These are phyloP conservation scores for Aspergillus sclerotialis DNA, from an alignment of 2,329 filamentous ascomycete genomes.

Conservation along the genomic window DNA sequence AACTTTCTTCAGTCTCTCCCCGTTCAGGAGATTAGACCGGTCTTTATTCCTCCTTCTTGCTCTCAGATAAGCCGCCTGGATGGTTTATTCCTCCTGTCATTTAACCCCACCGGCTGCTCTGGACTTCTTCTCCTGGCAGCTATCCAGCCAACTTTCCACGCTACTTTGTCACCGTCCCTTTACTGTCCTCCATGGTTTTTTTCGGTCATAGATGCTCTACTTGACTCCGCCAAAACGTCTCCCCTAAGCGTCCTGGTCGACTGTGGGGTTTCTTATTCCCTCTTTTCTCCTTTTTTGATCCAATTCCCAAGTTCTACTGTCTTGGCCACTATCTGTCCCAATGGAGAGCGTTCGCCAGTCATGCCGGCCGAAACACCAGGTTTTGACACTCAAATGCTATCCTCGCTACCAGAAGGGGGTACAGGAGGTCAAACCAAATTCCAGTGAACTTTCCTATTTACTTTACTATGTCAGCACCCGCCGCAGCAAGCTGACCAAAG, in stretches of 20 bases:
- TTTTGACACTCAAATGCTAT: slow-evolving; percentile 93
- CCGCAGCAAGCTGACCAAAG: slow-evolving; percentile 91
- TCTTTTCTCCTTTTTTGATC: too few relatives aligned
- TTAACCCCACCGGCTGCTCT: not conserved
- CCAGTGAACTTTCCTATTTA: slow-evolving; percentile 92
- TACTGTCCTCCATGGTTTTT: not conserved
- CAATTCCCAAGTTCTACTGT: too few relatives aligned
- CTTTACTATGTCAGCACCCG: slow-evolving; percentile 95
- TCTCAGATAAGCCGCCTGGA: not conserved
- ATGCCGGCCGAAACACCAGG: slow-evolving; percentile 89
- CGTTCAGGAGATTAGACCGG: too few relatives aligned
- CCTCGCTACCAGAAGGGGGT: slow-evolving; percentile 85
- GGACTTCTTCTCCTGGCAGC: not conserved
- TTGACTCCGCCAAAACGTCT: not conserved
- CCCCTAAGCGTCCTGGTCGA: not conserved
- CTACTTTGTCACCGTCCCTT: not conserved
- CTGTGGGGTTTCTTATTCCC: too few relatives aligned
- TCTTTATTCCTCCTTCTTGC: slow-evolving; percentile 1
- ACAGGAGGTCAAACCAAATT: slow-evolving; percentile 90
- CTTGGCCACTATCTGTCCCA: slow-evolving; percentile 8
- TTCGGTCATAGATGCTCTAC: not conserved
- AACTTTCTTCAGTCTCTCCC: not conserved
- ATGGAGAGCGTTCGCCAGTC: slow-evolving; percentile 56
- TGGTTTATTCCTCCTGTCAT: not conserved
- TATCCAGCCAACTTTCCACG: not conserved